These are phyloP conservation scores for Leccinum arenicola DNA, from an alignment of 768 basidiomycete species.

Conservation along the genomic window DNA sequence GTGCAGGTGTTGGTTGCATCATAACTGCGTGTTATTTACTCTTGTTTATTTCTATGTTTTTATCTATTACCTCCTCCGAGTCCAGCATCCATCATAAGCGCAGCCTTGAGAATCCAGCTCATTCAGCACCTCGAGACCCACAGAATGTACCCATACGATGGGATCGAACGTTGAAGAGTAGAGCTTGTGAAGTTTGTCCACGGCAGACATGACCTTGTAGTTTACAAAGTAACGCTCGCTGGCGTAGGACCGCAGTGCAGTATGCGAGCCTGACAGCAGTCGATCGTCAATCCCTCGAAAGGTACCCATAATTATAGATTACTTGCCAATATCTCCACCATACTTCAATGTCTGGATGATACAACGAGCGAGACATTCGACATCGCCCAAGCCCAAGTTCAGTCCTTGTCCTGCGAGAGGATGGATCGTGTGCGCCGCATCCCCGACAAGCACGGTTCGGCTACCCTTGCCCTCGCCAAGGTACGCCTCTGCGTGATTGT, in stretches of 20 bases:
- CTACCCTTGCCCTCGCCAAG: slow-evolving; percentile 64
- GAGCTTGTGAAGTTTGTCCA: slow-evolving; percentile 89
- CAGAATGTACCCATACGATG: slow-evolving; percentile 82
- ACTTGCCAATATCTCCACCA: slow-evolving; percentile 83
- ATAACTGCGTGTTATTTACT: background rate
- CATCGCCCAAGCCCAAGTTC: slow-evolving; percentile 91
- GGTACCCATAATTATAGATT: background rate
- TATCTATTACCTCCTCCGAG: slow-evolving; percentile 41
- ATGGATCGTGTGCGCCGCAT: slow-evolving; percentile 94
- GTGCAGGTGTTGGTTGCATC: slow-evolving; percentile 70
- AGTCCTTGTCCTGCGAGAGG: slow-evolving; percentile 96
- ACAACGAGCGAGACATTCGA: slow-evolving; percentile 63
- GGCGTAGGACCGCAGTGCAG: slow-evolving; percentile 72
- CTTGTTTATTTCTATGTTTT: background rate
- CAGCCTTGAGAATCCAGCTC: slow-evolving; percentile 85
- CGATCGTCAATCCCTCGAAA: background rate
- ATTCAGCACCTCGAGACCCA: slow-evolving; percentile 88
- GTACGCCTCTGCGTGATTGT: slow-evolving; percentile 85
- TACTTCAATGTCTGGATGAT: slow-evolving; percentile 52
- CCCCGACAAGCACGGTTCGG: slow-evolving; percentile 88
- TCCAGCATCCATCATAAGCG: slow-evolving; percentile 73
- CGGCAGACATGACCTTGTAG: slow-evolving; percentile 77
- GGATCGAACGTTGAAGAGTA: slow-evolving; percentile 67
- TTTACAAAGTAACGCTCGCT: slow-evolving; percentile 83
- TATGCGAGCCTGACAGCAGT: slow-evolving; percentile 58